Conservation (phyloP, 768 basidiomycete species). For the Auriscalpium vulgare region DNA sequence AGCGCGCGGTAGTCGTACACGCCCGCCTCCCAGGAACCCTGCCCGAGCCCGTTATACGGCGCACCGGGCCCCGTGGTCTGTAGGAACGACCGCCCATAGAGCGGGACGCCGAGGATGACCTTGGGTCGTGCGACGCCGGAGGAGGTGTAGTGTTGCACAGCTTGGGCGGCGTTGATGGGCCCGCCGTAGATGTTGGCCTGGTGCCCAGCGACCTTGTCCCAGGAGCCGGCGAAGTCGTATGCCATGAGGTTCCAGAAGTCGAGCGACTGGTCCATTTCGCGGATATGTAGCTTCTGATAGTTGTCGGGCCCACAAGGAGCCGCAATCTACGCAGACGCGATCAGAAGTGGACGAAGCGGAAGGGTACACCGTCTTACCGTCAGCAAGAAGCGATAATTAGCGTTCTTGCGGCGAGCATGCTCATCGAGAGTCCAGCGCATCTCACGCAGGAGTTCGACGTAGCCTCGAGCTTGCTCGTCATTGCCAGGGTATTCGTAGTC, state of each 20-base stretch:
- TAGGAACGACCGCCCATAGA: conserved; percentile 90
- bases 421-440: conserved; percentile 68
- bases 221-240: conserved; percentile 80
- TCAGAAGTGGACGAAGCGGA: background rate
- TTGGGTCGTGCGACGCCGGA: conserved; percentile 72
- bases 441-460: conserved; percentile 73
- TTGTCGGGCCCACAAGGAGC: conserved; percentile 89
- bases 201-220: conserved; percentile 65
- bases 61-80: conserved; percentile 77
- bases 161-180: conserved; percentile 51
- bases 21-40: conserved; percentile 85
- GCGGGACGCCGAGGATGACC: conserved; percentile 83
- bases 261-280: conserved; percentile 81
- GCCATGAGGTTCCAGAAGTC: conserved; percentile 99
- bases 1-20: conserved; percentile 91
- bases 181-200: conserved; percentile 81
- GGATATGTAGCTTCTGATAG: conserved; percentile 69
- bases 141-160: conserved; percentile 61
- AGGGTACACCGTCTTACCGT: conserved; percentile 42
- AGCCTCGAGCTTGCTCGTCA: conserved; percentile 71
- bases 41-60: conserved; percentile 75
- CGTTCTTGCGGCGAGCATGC: conserved; percentile 60
- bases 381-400: conserved; percentile 58
- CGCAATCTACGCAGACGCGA: conserved; percentile 51
- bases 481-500: conserved; percentile 92